These are phyloP conservation scores for Coriaria nepalensis DNA, from an alignment of 306 rosid genomes.

Conservation along the genomic window DNA sequence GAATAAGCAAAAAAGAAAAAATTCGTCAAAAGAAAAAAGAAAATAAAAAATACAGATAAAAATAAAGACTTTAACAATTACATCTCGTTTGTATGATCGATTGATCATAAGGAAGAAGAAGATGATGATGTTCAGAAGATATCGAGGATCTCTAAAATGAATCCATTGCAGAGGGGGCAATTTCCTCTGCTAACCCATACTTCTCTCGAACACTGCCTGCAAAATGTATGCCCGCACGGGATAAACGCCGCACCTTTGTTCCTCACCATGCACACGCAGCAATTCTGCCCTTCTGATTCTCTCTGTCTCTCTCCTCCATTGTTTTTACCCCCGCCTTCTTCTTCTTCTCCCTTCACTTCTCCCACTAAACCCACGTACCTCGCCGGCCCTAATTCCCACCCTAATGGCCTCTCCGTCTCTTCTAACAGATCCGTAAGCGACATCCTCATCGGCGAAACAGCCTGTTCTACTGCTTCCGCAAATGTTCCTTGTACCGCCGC, in stretches of 20 bases:
- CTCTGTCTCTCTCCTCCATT: conserved; percentile 8
- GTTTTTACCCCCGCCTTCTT: conserved; percentile 16
- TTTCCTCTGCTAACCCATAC: conserved; percentile 59
- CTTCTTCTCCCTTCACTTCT: conserved; percentile 28
- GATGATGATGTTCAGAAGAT: conserved; percentile 38
- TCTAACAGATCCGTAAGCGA: conserved; percentile 81
- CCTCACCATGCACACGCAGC: conserved; percentile 91
- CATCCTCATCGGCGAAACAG: conserved; percentile 35
- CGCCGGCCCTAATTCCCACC: conserved; percentile 26
- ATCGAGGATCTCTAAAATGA: conserved; percentile 67
- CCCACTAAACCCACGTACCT: conserved; percentile 24
- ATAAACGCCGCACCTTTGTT: conserved; percentile 59
- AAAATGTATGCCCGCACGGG: conserved; percentile 75
- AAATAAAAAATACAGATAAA: no score
- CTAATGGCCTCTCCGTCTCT: conserved; percentile 63
- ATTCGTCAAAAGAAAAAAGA: no score
- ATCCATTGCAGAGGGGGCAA: conserved; percentile 78
- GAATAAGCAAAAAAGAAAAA: no score
- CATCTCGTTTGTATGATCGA: not conserved
- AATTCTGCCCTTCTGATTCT: conserved; percentile 30
- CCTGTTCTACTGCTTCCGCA: conserved; percentile 15
- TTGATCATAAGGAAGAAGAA: not conserved
- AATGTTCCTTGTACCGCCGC: conserved; percentile 22
- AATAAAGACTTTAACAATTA: not conserved
- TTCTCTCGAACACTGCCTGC: conserved; percentile 81